Percentiles rank a stretch among this genome's conserved stretches.
Conservation (phyloP, 2,329 filamentous ascomycete species). For the Penicillium sp. region DNA sequence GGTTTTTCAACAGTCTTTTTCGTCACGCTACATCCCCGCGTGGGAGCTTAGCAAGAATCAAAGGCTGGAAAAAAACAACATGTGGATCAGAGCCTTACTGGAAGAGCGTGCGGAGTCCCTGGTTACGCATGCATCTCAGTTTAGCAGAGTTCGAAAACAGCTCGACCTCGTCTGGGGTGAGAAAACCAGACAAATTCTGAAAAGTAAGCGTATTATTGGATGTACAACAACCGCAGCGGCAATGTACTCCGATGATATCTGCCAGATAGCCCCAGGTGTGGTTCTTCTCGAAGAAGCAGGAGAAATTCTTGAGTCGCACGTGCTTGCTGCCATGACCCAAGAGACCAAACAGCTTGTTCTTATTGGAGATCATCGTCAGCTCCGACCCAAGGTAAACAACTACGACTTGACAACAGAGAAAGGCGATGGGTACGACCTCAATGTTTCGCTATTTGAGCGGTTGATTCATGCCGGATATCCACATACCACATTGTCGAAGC, state of each 20-base stretch:
- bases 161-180: slow-evolving; percentile 11
- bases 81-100: slow-evolving; percentile 45
- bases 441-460: slow-evolving; percentile 63
- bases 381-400: slow-evolving; percentile 61
- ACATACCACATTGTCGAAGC: slow-evolving; percentile 51
- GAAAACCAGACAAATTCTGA: slow-evolving; percentile 35
- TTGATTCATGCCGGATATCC: slow-evolving; percentile 52
- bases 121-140: slow-evolving; percentile 3
- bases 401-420: slow-evolving; percentile 57
- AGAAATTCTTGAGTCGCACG: slow-evolving; percentile 64
- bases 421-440: slow-evolving; percentile 60
- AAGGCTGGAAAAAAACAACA: slow-evolving; percentile 32
- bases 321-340: slow-evolving; percentile 54
- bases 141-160: slow-evolving; percentile 10
- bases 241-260: slow-evolving; percentile 53
- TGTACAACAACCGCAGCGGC: slow-evolving; percentile 63
- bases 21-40: background rate
- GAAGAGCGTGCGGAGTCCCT: slow-evolving; percentile 44
- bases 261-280: slow-evolving; percentile 51
- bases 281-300: slow-evolving; percentile 67
- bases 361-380: slow-evolving; percentile 69
- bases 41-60: slow-evolving; percentile 47
- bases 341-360: slow-evolving; percentile 58
- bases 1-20: slow-evolving; percentile 35
- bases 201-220: slow-evolving; percentile 56